A percentile compares a stretch with the other conserved stretches of the same genome.
phyloP scores from a whole-genome alignment of 228 moss, liverwort and hornwort genomes.

The Sphagnum magellanicum region DNA sequence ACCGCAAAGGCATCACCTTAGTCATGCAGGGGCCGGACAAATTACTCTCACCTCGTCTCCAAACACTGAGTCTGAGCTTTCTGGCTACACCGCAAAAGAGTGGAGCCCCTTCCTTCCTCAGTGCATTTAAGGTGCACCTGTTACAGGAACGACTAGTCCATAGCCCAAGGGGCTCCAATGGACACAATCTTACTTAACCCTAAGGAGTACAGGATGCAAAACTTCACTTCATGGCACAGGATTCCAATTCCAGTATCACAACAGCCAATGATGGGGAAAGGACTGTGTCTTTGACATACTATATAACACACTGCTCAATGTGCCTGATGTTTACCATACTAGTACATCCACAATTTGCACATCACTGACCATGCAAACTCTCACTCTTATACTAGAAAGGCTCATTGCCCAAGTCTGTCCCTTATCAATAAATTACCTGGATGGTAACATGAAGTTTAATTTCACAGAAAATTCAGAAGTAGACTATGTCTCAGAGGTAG shows the following conservation, averaged over 20 bases:
- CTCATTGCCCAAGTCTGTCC: conserved; percentile 4
- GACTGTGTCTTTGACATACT: conserved; percentile 17
- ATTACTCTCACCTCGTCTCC: conserved; percentile 97
- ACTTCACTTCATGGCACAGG: conserved; percentile 42
- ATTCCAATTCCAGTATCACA: conserved; percentile 43
- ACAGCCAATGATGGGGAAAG: conserved; percentile 37
- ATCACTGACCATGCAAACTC: conserved; percentile 7
- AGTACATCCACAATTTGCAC: conserved; percentile 2
- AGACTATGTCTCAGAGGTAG: conserved; percentile 88
- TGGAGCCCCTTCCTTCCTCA: conserved; percentile 97
- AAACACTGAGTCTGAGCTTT: conserved; percentile 79
- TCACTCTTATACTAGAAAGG: conserved; percentile 3
- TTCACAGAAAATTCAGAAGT: conserved; percentile 78
- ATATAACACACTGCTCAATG: not conserved
- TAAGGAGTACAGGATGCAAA: conserved; percentile 67
- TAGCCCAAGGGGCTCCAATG: conserved; percentile 75
- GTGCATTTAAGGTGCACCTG: conserved; percentile 99
- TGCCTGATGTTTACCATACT: conserved; percentile 1
- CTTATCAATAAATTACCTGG: conserved; percentile 58
- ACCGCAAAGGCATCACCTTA: conserved; percentile 43
- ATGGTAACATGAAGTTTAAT: conserved; percentile 42
- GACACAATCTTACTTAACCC: conserved; percentile 56
- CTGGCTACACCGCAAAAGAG: conserved; percentile 81
- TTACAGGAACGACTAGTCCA: conserved; percentile 89
- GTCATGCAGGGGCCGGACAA: conserved; percentile 63